phyloP scores from a whole-genome alignment of 768 basidiomycete genomes.

The Calocybe cyanea region DNA sequence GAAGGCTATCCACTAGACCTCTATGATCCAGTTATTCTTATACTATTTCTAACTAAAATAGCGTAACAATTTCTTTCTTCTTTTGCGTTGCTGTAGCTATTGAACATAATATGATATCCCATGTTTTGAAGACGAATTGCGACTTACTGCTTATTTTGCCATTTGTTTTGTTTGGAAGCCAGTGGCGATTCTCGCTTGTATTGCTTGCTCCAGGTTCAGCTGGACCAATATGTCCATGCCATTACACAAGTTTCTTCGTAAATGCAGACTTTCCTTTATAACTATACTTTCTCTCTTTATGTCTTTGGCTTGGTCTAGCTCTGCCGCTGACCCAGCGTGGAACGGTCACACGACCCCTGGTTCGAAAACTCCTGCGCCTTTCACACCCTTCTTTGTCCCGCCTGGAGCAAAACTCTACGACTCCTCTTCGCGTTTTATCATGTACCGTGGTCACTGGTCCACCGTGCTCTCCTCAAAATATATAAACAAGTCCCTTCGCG shows the following conservation, averaged over 20 bases:
- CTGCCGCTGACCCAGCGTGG: slow-evolving; percentile 52
- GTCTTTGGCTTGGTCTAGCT: slow-evolving; percentile 10
- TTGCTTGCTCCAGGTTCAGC: background rate
- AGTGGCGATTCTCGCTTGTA: background rate
- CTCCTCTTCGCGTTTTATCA: slow-evolving; percentile 64
- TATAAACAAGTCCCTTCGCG: slow-evolving; percentile 45
- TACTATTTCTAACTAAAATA: slow-evolving; percentile 4
- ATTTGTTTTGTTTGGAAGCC: background rate
- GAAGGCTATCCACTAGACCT: slow-evolving; percentile 28
- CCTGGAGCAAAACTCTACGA: slow-evolving; percentile 69
- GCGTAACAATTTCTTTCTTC: slow-evolving; percentile 2
- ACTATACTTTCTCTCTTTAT: slow-evolving; percentile 11
- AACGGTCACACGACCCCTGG: slow-evolving; percentile 58
- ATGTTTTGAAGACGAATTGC: too few relatives aligned
- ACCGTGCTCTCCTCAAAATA: slow-evolving; percentile 50
- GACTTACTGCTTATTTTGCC: too few relatives aligned
- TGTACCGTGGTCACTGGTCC: slow-evolving; percentile 58
- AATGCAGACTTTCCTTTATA: slow-evolving; percentile 6
- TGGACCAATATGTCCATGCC: slow-evolving; percentile 10
- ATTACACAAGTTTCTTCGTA: background rate
- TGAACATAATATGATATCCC: too few relatives aligned
- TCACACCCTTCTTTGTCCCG: slow-evolving; percentile 72
- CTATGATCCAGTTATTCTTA: too few relatives aligned
- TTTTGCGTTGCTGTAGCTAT: too few relatives aligned
- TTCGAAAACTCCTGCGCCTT: slow-evolving; percentile 40